Evolutionary conservation across 768 basidiomycete species (phyloP), one percentile per base, ranked within the genome.

Genomic region (Podaxis pistillaris): DNA sequence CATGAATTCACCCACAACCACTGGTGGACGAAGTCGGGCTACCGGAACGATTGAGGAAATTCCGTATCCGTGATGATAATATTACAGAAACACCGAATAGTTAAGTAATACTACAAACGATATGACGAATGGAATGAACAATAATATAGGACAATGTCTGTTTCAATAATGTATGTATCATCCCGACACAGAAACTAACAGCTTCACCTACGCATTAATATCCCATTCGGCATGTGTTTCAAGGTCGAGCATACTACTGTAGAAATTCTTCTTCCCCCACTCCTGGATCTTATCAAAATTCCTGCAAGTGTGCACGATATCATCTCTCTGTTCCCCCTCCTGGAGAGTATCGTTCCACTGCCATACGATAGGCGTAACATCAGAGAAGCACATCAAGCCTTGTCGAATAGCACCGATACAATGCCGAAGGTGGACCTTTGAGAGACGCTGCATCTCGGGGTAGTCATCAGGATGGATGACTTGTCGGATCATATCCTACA

Each of bases 331-430:
- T 15, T 54, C 58, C 24, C 46, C 57, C 0, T 24, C 36, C 4
- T 22, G 41, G 0, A 54, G 38, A 0, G 64, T 50, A 38, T 64
- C 64, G 38, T 67, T 57, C 70, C 70, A 71, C 47, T 66, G 57
- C 69, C 69, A 71, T 1, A 70, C 65, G 19, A 63, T 63, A 26
- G 64, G 50, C 12, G 65, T 60, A 15, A 71, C 53, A 60, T 70
- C 69, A 24, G 62, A 63, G 13, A 56, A 63, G 53, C 69, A 69
- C 69, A 69, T 69, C 41, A 70, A 53, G 13, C 65, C 59, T 36
- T 69, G 64, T 24, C 69, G 64, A 41, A 70, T 65, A 28, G 40
- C 59, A 49, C 68, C 65, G 26, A 70, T 59, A 51, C 69, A 70
- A 54, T 70, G 69, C 15, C 55, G 30, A 26, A 69, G 41, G 63